Percentiles rank a stretch among this genome's conserved stretches.
Evolutionary conservation across 192 early-diverging fungal species (phyloP).

Genomic region (Gryganskiella cystojenkinii): DNA sequence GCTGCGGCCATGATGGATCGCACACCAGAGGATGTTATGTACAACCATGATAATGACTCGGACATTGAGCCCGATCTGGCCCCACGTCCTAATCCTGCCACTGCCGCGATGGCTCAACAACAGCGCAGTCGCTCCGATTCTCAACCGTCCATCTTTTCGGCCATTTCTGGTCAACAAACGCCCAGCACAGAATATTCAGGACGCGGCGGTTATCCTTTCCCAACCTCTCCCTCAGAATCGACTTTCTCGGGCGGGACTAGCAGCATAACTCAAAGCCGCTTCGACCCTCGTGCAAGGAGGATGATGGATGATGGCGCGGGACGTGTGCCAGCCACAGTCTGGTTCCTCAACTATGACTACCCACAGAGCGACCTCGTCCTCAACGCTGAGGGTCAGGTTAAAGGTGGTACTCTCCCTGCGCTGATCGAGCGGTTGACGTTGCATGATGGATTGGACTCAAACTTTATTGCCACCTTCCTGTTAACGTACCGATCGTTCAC

Average conservation of each 20-base stretch:
- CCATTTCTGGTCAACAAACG: constrained; percentile 16
- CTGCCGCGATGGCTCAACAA: background rate
- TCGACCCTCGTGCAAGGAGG: constrained; percentile 38
- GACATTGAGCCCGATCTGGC: constrained; percentile 45
- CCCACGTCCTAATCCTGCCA: constrained; percentile 13
- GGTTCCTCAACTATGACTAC: constrained; percentile 89
- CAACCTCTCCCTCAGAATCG: constrained; percentile 30
- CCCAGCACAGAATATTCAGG: constrained; percentile 35
- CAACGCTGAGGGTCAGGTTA: constrained; percentile 88
- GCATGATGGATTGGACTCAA: constrained; percentile 86
- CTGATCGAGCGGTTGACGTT: constrained; percentile 90
- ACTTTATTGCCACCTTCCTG: constrained; percentile 92
- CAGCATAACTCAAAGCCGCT: constrained; percentile 46
- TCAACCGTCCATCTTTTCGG: constrained; percentile 44
- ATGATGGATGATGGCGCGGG: constrained; percentile 61
- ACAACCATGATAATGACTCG: constrained; percentile 51
- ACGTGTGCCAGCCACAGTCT: constrained; percentile 57
- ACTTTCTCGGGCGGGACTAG: constrained; percentile 13
- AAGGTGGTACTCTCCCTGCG: constrained; percentile 89
- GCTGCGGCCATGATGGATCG: constrained; percentile 24
- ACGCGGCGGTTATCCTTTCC: constrained; percentile 60
- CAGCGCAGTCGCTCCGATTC: constrained; percentile 39
- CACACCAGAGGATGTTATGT: constrained; percentile 35
- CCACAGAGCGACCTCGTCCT: constrained; percentile 76
- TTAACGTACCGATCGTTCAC: constrained; percentile 97